These are phyloP conservation scores for Globisporangium nodosum DNA, from an alignment of 352 stramenopile genomes.

Conservation along the genomic window DNA sequence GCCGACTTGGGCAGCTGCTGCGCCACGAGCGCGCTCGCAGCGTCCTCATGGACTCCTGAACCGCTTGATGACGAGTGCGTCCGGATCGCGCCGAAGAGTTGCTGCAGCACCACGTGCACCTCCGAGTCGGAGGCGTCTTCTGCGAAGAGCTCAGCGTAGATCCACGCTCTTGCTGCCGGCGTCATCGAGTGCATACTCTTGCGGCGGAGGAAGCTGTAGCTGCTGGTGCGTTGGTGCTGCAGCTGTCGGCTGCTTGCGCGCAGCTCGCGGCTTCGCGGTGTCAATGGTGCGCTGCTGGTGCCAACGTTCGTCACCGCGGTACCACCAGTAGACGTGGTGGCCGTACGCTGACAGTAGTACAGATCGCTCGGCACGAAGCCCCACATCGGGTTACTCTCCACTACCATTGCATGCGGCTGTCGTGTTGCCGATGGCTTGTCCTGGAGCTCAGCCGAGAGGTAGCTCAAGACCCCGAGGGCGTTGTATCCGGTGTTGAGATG, in stretches of 20 bases:
- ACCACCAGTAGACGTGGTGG: not conserved
- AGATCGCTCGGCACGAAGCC: conserved; percentile 20
- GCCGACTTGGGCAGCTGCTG: conserved; percentile 7
- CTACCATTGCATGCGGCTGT: not conserved
- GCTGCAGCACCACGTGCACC: conserved; percentile 15
- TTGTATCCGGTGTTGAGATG: conserved; percentile 5
- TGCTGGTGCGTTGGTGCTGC: conserved; percentile 6
- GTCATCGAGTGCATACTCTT: conserved; percentile 4
- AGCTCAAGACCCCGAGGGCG: not conserved
- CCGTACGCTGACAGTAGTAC: conserved; percentile 18
- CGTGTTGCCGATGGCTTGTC: not conserved
- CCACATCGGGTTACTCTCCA: conserved; percentile 10
- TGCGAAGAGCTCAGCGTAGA: conserved; percentile 46
- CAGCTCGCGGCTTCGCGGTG: not conserved
- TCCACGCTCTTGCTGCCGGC: conserved; percentile 17
- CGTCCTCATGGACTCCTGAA: not conserved
- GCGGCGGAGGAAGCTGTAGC: conserved; percentile 18
- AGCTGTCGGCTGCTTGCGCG: conserved; percentile 5
- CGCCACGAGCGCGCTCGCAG: not conserved
- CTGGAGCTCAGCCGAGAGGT: conserved; percentile 3
- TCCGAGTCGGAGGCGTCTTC: conserved; percentile 17
- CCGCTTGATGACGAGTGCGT: conserved; percentile 4
- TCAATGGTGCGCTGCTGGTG: not conserved
- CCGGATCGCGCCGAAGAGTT: conserved; percentile 26
- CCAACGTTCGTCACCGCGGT: not conserved